These are phyloP conservation scores for Tricholoma furcatifolium DNA, from an alignment of 768 basidiomycete genomes.

Conservation along the genomic window DNA sequence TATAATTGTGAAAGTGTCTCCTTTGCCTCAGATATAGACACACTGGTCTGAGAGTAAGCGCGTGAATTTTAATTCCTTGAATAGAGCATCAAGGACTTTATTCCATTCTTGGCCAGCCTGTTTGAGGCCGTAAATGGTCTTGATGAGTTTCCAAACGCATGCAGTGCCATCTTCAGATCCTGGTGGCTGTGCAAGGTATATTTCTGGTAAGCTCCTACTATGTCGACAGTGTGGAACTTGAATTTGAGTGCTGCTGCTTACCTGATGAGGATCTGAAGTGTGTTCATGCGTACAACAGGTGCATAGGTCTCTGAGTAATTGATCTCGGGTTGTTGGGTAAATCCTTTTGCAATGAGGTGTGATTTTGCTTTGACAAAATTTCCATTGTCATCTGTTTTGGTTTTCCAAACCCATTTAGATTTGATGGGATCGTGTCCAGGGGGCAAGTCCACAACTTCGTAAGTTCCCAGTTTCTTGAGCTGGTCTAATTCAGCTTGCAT, in stretches of 20 bases:
- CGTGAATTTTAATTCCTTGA: constrained; percentile 17
- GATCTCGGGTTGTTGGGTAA: no score
- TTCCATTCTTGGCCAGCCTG: constrained; percentile 29
- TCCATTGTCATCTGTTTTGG: no score
- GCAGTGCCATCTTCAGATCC: constrained; percentile 29
- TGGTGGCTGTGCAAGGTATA: constrained; percentile 38
- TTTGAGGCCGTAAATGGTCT: constrained; percentile 38
- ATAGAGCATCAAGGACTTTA: constrained; percentile 17
- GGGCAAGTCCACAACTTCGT: constrained; percentile 24
- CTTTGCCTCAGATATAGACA: constrained; percentile 16
- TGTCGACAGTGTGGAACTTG: constrained; percentile 40
- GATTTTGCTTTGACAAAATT: no score
- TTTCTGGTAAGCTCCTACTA: constrained; percentile 26
- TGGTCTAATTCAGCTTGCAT: constrained; percentile 26
- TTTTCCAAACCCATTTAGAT: constrained; percentile 32
- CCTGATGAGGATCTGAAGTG: constrained; percentile 29
- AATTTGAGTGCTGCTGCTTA: constrained; percentile 30
- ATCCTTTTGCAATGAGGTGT: no score
- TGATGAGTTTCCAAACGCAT: constrained; percentile 19
- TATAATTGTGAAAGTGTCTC: constrained; percentile 14
- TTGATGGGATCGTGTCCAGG: constrained; percentile 20
- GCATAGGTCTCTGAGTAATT: constrained; percentile 32
- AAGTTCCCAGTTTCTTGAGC: constrained; percentile 27
- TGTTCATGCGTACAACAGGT: constrained; percentile 32
- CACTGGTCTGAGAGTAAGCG: constrained; percentile 19